A percentile compares a stretch with the other conserved stretches of the same genome.
These are phyloP conservation scores for Leptosphaerulina australis DNA, from an alignment of 2,329 filamentous ascomycete species.

Conservation along the genomic window DNA sequence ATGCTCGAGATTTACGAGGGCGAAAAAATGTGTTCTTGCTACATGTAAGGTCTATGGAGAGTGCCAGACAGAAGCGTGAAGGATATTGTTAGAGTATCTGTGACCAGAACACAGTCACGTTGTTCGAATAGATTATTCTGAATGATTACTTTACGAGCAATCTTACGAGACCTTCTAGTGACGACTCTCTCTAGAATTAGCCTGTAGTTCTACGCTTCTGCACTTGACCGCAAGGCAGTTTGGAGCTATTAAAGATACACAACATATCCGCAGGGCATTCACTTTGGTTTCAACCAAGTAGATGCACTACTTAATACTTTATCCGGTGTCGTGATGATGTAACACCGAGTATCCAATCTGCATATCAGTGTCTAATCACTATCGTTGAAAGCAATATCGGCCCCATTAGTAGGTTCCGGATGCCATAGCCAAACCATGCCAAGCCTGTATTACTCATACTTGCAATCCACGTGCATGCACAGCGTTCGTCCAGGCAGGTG, in stretches of 20 bases:
- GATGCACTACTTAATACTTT: not conserved
- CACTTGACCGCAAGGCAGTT: too few species aligned
- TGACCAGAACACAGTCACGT: too few species aligned
- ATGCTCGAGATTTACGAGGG: not conserved
- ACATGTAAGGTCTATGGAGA: not conserved
- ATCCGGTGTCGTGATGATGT: not conserved
- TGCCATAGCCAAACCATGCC: not conserved
- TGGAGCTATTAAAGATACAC: too few species aligned
- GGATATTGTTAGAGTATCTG: too few species aligned
- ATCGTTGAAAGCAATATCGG: too few species aligned
- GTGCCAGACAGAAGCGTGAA: not conserved
- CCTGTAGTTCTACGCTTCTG: too few species aligned
- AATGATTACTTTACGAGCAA: too few species aligned
- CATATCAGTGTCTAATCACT: not conserved
- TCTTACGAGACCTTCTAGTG: too few species aligned
- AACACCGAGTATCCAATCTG: not conserved
- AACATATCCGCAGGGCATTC: too few species aligned
- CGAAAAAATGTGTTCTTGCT: not conserved
- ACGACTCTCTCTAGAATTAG: too few species aligned
- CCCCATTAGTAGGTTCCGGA: not conserved
- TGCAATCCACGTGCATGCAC: not conserved
- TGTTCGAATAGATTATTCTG: too few species aligned
- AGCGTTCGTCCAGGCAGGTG: not conserved
- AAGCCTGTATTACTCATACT: not conserved
- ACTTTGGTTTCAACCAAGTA: too few species aligned